These are phyloP conservation scores for Calonectria montana DNA, from an alignment of 2,329 filamentous ascomycete species.

Conservation along the genomic window DNA sequence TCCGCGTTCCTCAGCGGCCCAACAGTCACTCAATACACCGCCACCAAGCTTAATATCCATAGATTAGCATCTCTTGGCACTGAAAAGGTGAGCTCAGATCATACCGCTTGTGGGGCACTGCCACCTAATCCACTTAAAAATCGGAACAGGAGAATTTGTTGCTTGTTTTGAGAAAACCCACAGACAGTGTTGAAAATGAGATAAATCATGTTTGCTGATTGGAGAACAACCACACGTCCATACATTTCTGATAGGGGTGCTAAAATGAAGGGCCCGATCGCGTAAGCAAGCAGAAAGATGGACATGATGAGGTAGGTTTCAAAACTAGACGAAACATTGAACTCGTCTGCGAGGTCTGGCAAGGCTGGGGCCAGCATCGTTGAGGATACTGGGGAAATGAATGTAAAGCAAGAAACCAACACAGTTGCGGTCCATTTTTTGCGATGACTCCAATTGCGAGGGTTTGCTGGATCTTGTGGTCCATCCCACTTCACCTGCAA, in stretches of 20 bases:
- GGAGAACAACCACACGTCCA: constrained; percentile 58
- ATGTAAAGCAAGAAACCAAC: constrained; percentile 56
- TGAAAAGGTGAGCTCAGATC: not conserved
- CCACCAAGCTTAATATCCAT: constrained; percentile 50
- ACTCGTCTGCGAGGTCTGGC: constrained; percentile 56
- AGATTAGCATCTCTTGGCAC: not conserved
- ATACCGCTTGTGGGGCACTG: constrained; percentile 57
- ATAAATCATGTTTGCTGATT: constrained; percentile 61
- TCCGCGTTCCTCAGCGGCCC: constrained; percentile 54
- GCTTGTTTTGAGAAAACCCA: constrained; percentile 59
- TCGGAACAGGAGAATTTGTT: constrained; percentile 61
- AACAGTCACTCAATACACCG: constrained; percentile 60
- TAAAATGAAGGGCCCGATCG: constrained; percentile 63
- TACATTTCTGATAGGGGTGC: constrained; percentile 65
- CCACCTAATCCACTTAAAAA: constrained; percentile 61
- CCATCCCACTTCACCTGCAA: constrained; percentile 57
- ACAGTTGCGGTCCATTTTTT: constrained; percentile 51
- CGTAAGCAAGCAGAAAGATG: constrained; percentile 69
- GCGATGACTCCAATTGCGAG: constrained; percentile 58
- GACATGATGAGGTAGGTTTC: constrained; percentile 65
- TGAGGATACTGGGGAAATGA: constrained; percentile 67
- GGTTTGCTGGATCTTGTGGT: constrained; percentile 53
- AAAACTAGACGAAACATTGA: constrained; percentile 55
- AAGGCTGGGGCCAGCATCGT: constrained; percentile 63
- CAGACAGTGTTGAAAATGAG: constrained; percentile 65